Percentiles rank a stretch among this genome's conserved stretches.
phyloP scores from a whole-genome alignment of 169 alveolate genomes.

The Plasmodium chabaudi region DNA sequence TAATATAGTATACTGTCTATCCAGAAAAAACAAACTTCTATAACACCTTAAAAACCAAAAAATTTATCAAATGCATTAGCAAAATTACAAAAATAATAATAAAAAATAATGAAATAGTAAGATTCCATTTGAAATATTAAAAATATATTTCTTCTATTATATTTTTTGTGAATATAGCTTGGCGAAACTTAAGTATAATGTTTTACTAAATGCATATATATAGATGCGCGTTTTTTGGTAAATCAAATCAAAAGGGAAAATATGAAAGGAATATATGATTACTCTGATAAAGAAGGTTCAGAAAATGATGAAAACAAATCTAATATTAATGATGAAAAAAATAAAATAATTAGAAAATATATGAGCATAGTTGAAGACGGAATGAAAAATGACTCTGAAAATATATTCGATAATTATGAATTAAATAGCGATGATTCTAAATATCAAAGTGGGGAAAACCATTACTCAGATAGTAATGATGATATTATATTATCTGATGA shows the following conservation, averaged over 20 bases:
- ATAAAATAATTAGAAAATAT: constrained; percentile 38
- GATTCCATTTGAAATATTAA: no score
- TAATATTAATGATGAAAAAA: constrained; percentile 17
- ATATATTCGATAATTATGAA: neutral
- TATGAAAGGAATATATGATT: constrained; percentile 30
- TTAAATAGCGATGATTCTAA: constrained; percentile 16
- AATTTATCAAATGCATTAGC: no score
- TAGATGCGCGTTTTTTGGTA: neutral
- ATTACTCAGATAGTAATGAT: constrained; percentile 56
- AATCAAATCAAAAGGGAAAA: neutral
- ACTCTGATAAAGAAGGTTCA: constrained; percentile 5
- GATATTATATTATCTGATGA: constrained; percentile 31
- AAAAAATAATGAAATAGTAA: no score
- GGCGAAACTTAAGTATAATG: no score
- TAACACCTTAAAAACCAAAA: no score
- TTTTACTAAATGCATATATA: no score
- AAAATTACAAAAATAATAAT: no score
- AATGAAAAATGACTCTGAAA: constrained; percentile 23
- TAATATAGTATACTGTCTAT: no score
- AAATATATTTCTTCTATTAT: no score
- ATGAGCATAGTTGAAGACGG: constrained; percentile 32
- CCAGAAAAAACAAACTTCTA: no score
- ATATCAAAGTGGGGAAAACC: constrained; percentile 14
- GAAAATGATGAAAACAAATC: constrained; percentile 24
- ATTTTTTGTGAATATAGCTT: no score